Evolutionary conservation across 495 filamentous ascomycete genomes (phyloP), one percentile per base, ranked within the genome.

Genomic region (Trichoderma gamsii): DNA sequence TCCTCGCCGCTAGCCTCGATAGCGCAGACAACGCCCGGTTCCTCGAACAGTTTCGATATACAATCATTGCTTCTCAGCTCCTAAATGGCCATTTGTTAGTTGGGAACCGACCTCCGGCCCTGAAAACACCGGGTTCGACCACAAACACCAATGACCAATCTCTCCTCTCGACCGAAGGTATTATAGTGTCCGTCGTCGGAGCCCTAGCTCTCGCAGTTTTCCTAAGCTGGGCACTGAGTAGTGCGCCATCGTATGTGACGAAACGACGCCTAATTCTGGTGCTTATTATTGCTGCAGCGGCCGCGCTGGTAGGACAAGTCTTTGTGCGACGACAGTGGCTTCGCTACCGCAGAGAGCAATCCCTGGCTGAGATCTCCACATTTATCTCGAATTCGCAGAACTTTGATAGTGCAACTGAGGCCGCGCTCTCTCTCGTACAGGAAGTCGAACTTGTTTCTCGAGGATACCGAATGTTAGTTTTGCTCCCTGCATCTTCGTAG

Each of bases 391-490:
- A 86, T 70, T 87, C 92, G 49, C 93, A 95, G 71, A 87, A 90
- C 27, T 92, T 96, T 70, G 93, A 98, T 76, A 86, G 88, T 41
- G 88, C 90, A 41, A 89, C 86, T 43, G 89, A 89, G 66, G 88
- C 92, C 32, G 90, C 92, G 2, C 81, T 99, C 41, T 89, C 89
- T 41, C 85, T 97, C 65, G 90, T 99, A 69, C 94, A 98, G 79
- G 95, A 99, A 76, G 94, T 98, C 23, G 95, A 98, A 78, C 82
- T 98, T 64, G 94, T 98, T 15, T 94, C 94, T 49, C 86, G 94
- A 71, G 95, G 95, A 64, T 99, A 98, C 76, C 85, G 91, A 76
- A 86, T 99, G 92, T 94, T 79, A 80, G 87, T 75, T n/a, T 41
- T 21, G 43, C 63, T 11, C 61, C 43, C 66, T 23, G 15, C 38